phyloP scores from a whole-genome alignment of 129 eudicot species.

The Daucus carota region DH1_v3.0 NC_030389.2:27987501-27988000 shows the following conservation, averaged over 20 bases:
- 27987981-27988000: too few relatives aligned
- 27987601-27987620: constrained; percentile 84
- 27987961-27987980: too few relatives aligned
- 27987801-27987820: constrained; percentile 92
- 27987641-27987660: background rate
- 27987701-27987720: constrained; percentile 86
- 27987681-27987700: constrained; percentile 37
- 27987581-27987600: constrained; percentile 93
- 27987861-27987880: background rate
- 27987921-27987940: background rate
- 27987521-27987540: constrained; percentile 70
- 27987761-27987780: constrained; percentile 99
- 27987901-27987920: background rate
- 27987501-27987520: background rate
- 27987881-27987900: background rate
- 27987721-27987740: constrained; percentile 89
- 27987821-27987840: constrained; percentile 94
- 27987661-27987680: background rate
- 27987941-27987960: background rate
- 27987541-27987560: constrained; percentile 91
- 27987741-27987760: constrained; percentile 95
- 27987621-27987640: constrained; percentile 1
- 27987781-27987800: constrained; percentile 99
- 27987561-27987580: constrained; percentile 91
- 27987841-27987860: constrained; percentile 39